phyloP scores from a whole-genome alignment of 768 basidiomycete species.

The Ramaria rubella region DNA sequence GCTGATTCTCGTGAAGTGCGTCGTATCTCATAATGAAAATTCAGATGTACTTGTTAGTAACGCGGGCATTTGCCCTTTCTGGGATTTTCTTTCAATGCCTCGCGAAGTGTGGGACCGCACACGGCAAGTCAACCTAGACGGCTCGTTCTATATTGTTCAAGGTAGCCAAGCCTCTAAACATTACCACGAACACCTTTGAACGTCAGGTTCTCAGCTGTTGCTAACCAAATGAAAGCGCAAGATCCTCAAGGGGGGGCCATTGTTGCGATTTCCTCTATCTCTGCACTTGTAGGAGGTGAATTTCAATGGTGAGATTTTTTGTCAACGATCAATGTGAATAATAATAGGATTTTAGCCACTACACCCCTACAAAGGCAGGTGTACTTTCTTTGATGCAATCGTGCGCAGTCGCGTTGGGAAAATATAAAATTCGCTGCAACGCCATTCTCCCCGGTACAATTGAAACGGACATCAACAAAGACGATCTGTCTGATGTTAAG shows the following conservation, averaged over 20 bases:
- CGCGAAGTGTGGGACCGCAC: slow-evolving; percentile 56
- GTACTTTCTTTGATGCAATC: slow-evolving; percentile 76
- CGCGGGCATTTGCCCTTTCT: slow-evolving; percentile 71
- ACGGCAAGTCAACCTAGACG: slow-evolving; percentile 68
- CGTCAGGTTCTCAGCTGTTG: slow-evolving; percentile 40
- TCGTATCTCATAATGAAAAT: not conserved
- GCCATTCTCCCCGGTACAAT: slow-evolving; percentile 72
- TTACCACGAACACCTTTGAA: slow-evolving; percentile 3
- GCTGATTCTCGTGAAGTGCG: slow-evolving; percentile 14
- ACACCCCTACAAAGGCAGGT: slow-evolving; percentile 76
- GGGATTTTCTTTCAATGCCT: slow-evolving; percentile 67
- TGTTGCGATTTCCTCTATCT: slow-evolving; percentile 72
- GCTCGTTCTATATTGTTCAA: slow-evolving; percentile 66
- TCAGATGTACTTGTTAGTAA: slow-evolving; percentile 47
- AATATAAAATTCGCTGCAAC: slow-evolving; percentile 67
- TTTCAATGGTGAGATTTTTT: slow-evolving; percentile 45
- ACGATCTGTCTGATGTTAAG: slow-evolving; percentile 52
- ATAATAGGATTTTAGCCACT: slow-evolving; percentile 40
- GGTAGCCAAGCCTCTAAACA: slow-evolving; percentile 28
- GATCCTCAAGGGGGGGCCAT: slow-evolving; percentile 66
- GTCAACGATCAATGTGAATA: not conserved
- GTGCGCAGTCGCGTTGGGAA: slow-evolving; percentile 70
- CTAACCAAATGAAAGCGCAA: slow-evolving; percentile 68
- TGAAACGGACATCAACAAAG: slow-evolving; percentile 71
- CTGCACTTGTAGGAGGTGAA: slow-evolving; percentile 70